Evolutionary conservation across 1,284 basidiomycete species (phyloP), one percentile per base, ranked within the genome.

Genomic region (Gomphus bonarii): DNA sequence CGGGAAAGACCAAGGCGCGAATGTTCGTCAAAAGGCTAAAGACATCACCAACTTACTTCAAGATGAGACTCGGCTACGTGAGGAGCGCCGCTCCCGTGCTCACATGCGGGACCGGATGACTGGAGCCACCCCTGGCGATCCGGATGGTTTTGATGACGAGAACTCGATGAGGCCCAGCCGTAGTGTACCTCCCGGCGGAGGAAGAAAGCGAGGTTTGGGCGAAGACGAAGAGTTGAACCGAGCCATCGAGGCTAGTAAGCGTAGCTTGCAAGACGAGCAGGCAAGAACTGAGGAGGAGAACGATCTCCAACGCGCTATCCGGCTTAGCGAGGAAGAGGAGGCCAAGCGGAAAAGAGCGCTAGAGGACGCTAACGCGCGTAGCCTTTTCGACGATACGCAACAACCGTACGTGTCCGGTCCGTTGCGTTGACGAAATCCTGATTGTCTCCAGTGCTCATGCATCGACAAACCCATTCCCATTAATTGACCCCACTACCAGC

Each of bases 21-120:
- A 99, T 70, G 95, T 99, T 20, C 85, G 97, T 42, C 95, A 98
- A 69, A 99, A 99, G 75, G 97, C 97, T 11, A 99, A 99, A 71
- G 97, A 99, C 67, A 98, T 99, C 70, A 95, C 94, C 42, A 95
- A 95, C 67, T 80, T 99, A 7, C 79, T 99, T n/a, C 79, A 84
- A 68, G 97, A 99, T 68, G 88, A 97, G 63, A 72, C 78, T 3
- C 81, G 95, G 16, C 78, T 99, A 58, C 82, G 92, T 7, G 84
- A 91, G 62, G 94, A 95, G 70, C 81, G 97, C 46, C 79, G 86
- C 25, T 81, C 82, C 49, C 79, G 95, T 28, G 92, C 94, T 3
- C 80, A 82, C 60, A 99, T 98, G 95, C 84, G 94, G 44, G 93
- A 97, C 74, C 84, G 95, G 18, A 95, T 98, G 93, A 75, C 87